Percentiles rank a stretch among this genome's conserved stretches.
Evolutionary conservation across 441 rosid genomes (phyloP).

Genomic region (Erodium texanum): DNA sequence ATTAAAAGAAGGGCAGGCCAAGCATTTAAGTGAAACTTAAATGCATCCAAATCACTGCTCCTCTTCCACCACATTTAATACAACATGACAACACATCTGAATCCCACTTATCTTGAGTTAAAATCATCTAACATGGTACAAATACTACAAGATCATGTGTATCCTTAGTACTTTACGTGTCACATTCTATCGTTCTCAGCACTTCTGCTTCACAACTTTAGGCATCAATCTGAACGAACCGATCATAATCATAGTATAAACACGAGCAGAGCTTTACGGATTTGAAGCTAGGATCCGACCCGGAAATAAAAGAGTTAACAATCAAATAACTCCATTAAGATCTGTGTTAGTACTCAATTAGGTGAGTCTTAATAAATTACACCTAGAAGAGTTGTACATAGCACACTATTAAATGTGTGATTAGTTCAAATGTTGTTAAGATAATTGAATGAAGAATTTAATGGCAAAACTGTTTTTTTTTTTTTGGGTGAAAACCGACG

Average conservation of each 20-base stretch:
- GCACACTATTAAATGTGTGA: background rate
- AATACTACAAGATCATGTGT: background rate
- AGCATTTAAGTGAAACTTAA: constrained; percentile 44
- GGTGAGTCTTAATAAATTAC: background rate
- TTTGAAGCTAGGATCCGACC: too few species aligned
- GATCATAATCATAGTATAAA: too few species aligned
- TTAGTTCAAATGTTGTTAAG: background rate
- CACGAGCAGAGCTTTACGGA: too few species aligned
- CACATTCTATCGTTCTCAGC: background rate
- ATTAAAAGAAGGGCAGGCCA: constrained; percentile 39
- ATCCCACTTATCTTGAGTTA: background rate
- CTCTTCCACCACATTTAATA: constrained; percentile 22
- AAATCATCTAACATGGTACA: background rate
- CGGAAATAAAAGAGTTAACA: too few species aligned
- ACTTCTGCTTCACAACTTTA: background rate
- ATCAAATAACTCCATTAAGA: too few species aligned
- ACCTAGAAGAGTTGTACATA: background rate
- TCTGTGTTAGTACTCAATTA: too few species aligned
- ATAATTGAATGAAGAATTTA: background rate
- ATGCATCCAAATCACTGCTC: constrained; percentile 29
- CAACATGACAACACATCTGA: constrained; percentile 13
- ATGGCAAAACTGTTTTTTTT: background rate
- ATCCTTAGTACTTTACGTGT: background rate
- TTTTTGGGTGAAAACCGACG: background rate
- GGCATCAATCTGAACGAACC: background rate